Conservation (phyloP, 176 grass and related monocot genomes). For the Canna indica region DNA sequence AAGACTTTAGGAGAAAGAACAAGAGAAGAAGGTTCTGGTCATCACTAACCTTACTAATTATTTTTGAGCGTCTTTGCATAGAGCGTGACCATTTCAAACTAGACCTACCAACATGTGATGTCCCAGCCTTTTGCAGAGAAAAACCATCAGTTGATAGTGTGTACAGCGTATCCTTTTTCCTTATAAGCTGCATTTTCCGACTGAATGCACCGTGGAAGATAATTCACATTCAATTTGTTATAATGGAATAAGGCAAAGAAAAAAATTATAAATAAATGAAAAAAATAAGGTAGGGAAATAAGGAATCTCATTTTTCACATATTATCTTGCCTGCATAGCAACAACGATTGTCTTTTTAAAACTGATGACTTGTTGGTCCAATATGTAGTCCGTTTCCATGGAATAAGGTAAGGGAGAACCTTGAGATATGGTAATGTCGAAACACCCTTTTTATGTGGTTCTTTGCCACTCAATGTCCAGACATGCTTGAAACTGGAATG, state of each 20-base stretch:
- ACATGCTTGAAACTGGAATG: constrained; percentile 48
- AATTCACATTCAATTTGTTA: constrained; percentile 14
- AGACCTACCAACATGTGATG: constrained; percentile 39
- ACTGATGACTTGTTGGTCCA: constrained; percentile 34
- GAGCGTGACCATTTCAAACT: constrained; percentile 97
- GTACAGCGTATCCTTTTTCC: constrained; percentile 67
- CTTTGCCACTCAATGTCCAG: constrained; percentile 63
- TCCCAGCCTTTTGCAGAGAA: constrained; percentile 70
- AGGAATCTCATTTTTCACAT: background rate
- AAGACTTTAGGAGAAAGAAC: background rate
- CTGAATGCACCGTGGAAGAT: constrained; percentile 19
- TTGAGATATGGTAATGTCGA: constrained; percentile 31
- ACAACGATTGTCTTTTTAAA: constrained; percentile 35
- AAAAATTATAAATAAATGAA: constrained; percentile 1
- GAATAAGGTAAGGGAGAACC: constrained; percentile 64
- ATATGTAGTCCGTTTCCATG: constrained; percentile 79
- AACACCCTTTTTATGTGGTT: constrained; percentile 40
- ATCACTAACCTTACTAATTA: constrained; percentile 41
- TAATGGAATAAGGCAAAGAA: constrained; percentile 20
- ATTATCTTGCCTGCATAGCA: constrained; percentile 56
- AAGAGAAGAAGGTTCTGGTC: background rate
- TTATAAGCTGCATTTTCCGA: constrained; percentile 62
- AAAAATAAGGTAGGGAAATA: background rate
- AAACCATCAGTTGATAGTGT: constrained; percentile 72
- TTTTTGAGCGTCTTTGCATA: constrained; percentile 67